These are phyloP conservation scores for Acanthamoeba culbertsoni DNA, from an alignment of 208 protist genomes.

Conservation along the genomic window DNA sequence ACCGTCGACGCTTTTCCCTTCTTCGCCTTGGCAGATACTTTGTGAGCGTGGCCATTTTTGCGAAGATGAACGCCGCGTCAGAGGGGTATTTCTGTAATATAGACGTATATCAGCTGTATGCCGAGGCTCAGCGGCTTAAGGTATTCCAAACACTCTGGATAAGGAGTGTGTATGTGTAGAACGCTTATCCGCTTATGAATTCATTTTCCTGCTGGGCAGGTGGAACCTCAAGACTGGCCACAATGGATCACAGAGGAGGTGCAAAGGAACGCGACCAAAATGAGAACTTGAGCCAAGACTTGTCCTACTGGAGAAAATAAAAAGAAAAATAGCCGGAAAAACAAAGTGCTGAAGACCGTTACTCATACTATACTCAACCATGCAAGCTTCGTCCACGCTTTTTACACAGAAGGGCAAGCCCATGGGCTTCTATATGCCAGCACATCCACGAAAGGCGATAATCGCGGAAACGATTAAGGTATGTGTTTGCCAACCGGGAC, in stretches of 20 bases:
- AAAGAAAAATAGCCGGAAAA: background rate
- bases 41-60: slow-evolving; percentile 60
- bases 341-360: background rate
- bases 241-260: slow-evolving; percentile 53
- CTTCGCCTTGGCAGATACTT: slow-evolving; percentile 31
- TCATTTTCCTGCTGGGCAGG: background rate
- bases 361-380: background rate
- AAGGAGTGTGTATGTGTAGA: background rate
- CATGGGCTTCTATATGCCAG: background rate
- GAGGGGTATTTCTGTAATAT: slow-evolving; percentile 57
- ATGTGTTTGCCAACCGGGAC: too few relatives aligned
- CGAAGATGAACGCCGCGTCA: slow-evolving; percentile 54
- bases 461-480: background rate
- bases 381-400: background rate
- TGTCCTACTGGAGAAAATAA: background rate
- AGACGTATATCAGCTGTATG: slow-evolving; percentile 46
- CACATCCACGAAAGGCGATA: background rate
- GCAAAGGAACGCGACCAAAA: background rate
- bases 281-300: background rate
- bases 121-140: background rate
- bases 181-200: background rate
- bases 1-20: background rate
- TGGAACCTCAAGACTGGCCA: slow-evolving; percentile 12
- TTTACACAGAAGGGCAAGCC: background rate
- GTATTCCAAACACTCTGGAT: background rate